These are phyloP conservation scores for Podila minutissima DNA, from an alignment of 192 early-diverging fungal genomes.

Conservation along the genomic window DNA sequence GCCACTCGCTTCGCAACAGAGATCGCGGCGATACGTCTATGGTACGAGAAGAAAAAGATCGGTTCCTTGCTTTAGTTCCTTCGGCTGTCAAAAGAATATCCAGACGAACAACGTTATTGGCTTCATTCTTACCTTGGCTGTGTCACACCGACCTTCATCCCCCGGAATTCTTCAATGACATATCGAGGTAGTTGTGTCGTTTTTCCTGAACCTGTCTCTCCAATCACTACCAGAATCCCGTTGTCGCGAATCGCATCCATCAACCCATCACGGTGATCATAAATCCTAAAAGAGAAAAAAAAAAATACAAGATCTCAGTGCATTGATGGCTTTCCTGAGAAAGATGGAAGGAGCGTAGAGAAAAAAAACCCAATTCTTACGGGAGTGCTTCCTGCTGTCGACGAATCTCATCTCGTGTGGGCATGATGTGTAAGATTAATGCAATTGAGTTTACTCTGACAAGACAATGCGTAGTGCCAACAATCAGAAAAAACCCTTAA, in stretches of 20 bases:
- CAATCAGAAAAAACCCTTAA: too few species aligned
- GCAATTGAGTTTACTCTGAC: not conserved
- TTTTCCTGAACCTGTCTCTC: slow-evolving; percentile 93
- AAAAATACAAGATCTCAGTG: not conserved
- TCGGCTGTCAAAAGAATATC: not conserved
- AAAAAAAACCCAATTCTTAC: slow-evolving; percentile 2
- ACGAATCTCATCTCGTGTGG: slow-evolving; percentile 18
- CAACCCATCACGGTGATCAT: slow-evolving; percentile 54
- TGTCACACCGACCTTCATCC: slow-evolving; percentile 69
- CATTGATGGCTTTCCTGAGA: not conserved
- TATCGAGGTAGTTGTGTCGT: slow-evolving; percentile 92
- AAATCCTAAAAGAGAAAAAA: slow-evolving; percentile 18
- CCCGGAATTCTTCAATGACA: slow-evolving; percentile 64
- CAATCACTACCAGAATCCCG: slow-evolving; percentile 87
- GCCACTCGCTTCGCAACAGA: slow-evolving; percentile 96
- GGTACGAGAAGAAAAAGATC: too few species aligned
- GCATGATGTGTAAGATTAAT: slow-evolving; percentile 9
- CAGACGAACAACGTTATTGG: not conserved
- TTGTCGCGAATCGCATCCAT: slow-evolving; percentile 89
- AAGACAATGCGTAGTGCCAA: too few species aligned
- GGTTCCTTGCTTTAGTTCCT: too few species aligned
- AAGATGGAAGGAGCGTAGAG: too few species aligned
- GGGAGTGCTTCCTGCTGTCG: slow-evolving; percentile 38
- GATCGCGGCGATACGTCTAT: slow-evolving; percentile 84
- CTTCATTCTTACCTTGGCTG: slow-evolving; percentile 70